A percentile compares a stretch with the other conserved stretches of the same genome.
These are phyloP conservation scores for Brassica rapa DNA, from an alignment of 345 rosid species.

Conservation along the genomic window DNA sequence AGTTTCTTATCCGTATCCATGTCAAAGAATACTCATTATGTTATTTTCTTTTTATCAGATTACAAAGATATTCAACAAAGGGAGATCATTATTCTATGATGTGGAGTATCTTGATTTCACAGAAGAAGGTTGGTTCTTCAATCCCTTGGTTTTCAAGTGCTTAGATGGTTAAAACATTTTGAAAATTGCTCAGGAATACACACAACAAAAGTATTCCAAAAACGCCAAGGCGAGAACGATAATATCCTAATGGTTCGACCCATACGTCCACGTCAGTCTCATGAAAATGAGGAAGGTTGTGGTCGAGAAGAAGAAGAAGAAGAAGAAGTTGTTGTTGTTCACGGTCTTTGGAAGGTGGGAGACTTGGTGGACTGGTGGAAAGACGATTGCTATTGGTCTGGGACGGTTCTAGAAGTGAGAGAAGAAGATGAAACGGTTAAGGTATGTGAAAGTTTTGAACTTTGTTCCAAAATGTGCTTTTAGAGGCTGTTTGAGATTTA, in stretches of 20 bases:
- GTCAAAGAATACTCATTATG: neutral
- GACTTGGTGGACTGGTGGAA: constrained; percentile 38
- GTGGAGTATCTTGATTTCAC: constrained; percentile 31
- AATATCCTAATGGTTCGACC: constrained; percentile 27
- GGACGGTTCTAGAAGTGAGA: constrained; percentile 6
- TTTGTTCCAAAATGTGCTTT: neutral
- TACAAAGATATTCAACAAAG: constrained; percentile 8
- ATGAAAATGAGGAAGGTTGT: neutral
- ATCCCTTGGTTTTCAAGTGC: neutral
- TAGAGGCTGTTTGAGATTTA: neutral
- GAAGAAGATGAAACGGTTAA: neutral
- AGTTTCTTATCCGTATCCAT: neutral
- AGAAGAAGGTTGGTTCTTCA: neutral
- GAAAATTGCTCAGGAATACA: constrained; percentile 12
- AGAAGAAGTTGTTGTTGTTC: constrained; percentile 33
- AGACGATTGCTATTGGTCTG: constrained; percentile 32
- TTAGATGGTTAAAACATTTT: neutral
- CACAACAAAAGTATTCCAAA: constrained; percentile 18
- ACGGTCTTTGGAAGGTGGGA: constrained; percentile 21
- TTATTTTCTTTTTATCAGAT: constrained; percentile 5
- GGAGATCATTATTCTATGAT: neutral
- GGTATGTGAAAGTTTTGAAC: constrained; percentile 15
- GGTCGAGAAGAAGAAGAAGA: neutral
- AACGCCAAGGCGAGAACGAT: neutral
- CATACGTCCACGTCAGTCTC: neutral